phyloP scores from a whole-genome alignment of 192 early-diverging fungal species.

The Umbelopsis isabellina region DNA sequence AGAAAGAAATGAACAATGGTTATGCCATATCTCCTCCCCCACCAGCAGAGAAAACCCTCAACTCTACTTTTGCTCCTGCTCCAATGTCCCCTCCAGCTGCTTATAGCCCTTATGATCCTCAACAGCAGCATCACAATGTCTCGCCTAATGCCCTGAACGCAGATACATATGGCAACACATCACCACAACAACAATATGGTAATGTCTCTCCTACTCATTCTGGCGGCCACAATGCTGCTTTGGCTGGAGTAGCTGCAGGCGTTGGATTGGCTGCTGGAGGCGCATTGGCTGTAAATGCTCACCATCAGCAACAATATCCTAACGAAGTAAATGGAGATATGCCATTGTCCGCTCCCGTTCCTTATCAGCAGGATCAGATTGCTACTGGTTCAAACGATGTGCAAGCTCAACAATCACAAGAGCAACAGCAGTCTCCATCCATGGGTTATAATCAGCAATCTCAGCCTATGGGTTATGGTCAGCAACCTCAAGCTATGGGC shows the following conservation, averaged over 20 bases:
- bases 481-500: too few species aligned
- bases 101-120: slow-evolving; percentile 8
- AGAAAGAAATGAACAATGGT: slow-evolving; percentile 10
- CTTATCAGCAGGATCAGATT: background rate
- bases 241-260: background rate
- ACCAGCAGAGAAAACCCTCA: background rate
- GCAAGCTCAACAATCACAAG: background rate
- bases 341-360: background rate
- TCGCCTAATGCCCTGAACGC: background rate
- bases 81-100: slow-evolving; percentile 7
- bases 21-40: slow-evolving; percentile 20
- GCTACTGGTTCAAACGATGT: background rate
- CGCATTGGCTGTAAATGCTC: background rate
- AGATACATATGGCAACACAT: background rate
- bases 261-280: background rate
- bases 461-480: slow-evolving; percentile 1
- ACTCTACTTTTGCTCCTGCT: slow-evolving; percentile 10
- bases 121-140: background rate
- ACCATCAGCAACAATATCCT: slow-evolving; percentile 12
- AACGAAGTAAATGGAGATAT: slow-evolving; percentile 18
- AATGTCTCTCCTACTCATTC: slow-evolving; percentile 5
- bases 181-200: background rate
- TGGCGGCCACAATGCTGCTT: slow-evolving; percentile 1
- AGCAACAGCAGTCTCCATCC: background rate
- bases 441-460: too few species aligned